These are phyloP conservation scores for Picochlorum sp. DNA, from an alignment of 139 green algal species.

Conservation along the genomic window DNA sequence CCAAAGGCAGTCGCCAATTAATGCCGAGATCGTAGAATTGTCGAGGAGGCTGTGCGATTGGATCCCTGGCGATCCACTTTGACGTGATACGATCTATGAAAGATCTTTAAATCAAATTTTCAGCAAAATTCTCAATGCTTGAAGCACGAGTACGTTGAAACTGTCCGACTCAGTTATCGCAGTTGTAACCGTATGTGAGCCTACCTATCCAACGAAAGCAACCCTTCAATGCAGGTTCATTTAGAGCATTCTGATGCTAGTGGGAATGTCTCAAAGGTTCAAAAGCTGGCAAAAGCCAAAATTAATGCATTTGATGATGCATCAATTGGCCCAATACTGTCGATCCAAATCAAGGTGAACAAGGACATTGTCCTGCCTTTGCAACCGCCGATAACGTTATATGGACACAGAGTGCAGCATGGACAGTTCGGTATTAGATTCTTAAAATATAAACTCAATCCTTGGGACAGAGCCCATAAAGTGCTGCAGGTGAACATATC, in stretches of 20 bases:
- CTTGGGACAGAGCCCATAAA: conserved; percentile 13
- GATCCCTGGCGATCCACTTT: neutral
- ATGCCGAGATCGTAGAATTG: neutral
- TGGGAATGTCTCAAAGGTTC: neutral
- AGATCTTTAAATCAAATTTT: neutral
- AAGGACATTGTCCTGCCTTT: conserved; percentile 13
- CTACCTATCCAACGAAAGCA: neutral
- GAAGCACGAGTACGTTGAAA: neutral
- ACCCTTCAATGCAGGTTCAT: neutral
- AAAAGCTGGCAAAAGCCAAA: conserved; percentile 1
- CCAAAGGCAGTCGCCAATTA: neutral
- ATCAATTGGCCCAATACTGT: neutral
- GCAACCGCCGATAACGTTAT: conserved; percentile 14
- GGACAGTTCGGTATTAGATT: conserved; percentile 27
- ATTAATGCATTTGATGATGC: neutral
- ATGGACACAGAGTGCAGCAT: conserved; percentile 7
- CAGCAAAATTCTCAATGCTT: neutral
- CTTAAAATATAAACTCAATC: conserved; percentile 13
- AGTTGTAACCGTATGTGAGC: neutral
- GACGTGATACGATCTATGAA: neutral
- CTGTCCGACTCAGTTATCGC: neutral
- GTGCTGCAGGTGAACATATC: conserved; percentile 6
- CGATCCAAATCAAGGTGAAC: neutral
- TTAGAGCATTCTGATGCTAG: neutral
- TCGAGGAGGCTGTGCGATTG: neutral